Evolutionary conservation across 805 yeast species (phyloP), one percentile per base, ranked within the genome.

Genomic region (Ogataea sp.): DNA sequence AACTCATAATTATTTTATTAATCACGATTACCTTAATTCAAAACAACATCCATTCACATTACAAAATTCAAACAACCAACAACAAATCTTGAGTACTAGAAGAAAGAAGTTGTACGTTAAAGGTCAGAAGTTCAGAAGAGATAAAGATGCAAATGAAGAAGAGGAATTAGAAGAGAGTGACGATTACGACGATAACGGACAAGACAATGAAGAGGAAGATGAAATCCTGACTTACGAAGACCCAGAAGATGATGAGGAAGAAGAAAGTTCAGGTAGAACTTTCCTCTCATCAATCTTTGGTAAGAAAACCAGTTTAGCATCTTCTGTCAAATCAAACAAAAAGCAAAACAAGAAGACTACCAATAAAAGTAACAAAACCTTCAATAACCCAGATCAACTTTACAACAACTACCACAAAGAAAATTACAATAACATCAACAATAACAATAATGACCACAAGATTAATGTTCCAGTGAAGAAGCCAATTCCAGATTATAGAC

Each of bases 391-490:
- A 7, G 25, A 23, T 23, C 10, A 23, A 7, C 44, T 39, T 1
- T 34, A 34, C 13, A 36, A 38, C 7, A 36, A 37, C 13, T 18
- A 16, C 18, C 10, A 16, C 6, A 18, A 30, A 4, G 32, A 16
- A 30, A 18, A 7, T 9, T 6, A 16, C 8, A 20, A 30, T 7
- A 13, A 16, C n/a, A n/a, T n/a, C n/a, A n/a, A n/a, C n/a, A n/a
- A n/a, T n/a, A n/a, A n/a, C n/a, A n/a, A n/a, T 16, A 13, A 16
- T 9, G 32, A 9, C 7, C 16, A 27, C n/a, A 17, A 36, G 6
- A 21, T 49, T 21, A 49, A 53, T 27, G 48, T 51, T 14, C 58
- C 59, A 3, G 56, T 53, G 14, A 51, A 46, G 31, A 52, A 52
- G 1, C 53, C 58, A 8, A 50, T 51, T 30, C 36, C 46, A 3